Evolutionary conservation across 495 filamentous ascomycete genomes (phyloP).

Genomic region (Neurospora intermedia): DNA sequence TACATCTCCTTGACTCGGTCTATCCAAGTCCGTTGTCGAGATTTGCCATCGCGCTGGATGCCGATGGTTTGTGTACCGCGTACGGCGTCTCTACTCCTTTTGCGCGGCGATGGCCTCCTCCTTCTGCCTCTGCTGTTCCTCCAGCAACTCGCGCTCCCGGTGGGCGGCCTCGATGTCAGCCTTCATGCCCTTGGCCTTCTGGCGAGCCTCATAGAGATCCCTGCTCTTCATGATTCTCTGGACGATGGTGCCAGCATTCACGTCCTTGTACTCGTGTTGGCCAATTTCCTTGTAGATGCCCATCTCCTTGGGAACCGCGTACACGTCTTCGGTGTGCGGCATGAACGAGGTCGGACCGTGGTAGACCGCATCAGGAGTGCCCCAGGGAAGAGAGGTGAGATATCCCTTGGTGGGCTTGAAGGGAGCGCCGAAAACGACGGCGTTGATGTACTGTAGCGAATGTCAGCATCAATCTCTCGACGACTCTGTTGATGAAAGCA

Average conservation of each 20-base stretch:
- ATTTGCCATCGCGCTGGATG: background rate
- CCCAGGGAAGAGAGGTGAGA: conserved; percentile 62
- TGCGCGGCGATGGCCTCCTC: conserved; percentile 17
- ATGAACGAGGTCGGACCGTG: conserved; percentile 93
- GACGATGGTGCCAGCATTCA: conserved; percentile 91
- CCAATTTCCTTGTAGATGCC: conserved; percentile 67
- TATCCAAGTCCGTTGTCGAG: background rate
- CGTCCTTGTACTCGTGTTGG: conserved; percentile 65
- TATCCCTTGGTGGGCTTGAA: conserved; percentile 71
- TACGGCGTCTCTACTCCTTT: background rate
- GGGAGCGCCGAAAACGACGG: conserved; percentile 79
- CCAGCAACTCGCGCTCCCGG: conserved; percentile 41
- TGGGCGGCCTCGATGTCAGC: conserved; percentile 56
- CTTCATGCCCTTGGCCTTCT: conserved; percentile 81
- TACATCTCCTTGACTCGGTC: background rate
- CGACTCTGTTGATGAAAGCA: conserved; percentile 10
- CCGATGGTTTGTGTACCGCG: background rate
- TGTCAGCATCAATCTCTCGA: conserved; percentile 3
- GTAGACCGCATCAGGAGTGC: conserved; percentile 72
- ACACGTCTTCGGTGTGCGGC: conserved; percentile 77
- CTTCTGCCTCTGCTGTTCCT: conserved; percentile 37
- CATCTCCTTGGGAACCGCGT: conserved; percentile 63
- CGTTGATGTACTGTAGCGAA: conserved; percentile 61
- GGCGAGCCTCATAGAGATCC: conserved; percentile 78
- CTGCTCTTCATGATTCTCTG: conserved; percentile 75